Percentiles rank a stretch among this genome's conserved stretches.
Evolutionary conservation across 805 yeast species (phyloP).

Genomic region (Grigorovia humatica): DNA sequence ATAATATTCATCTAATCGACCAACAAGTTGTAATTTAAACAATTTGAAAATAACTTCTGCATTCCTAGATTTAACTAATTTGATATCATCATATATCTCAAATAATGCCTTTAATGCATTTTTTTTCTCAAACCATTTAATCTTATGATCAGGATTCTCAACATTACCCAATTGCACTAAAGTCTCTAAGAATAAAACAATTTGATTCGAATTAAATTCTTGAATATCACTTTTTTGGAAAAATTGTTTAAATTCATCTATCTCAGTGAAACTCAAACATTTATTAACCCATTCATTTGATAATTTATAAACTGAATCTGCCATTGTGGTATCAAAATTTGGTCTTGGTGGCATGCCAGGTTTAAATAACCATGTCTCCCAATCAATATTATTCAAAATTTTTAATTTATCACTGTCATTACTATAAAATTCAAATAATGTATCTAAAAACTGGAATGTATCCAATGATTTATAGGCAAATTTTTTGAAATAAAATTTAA

Average conservation of each 20-base stretch:
- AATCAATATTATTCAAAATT: constrained; percentile 60
- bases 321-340: constrained; percentile 65
- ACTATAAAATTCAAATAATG: constrained; percentile 56
- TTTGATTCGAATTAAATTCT: constrained; percentile 61
- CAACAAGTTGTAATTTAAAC: constrained; percentile 55
- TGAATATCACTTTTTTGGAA: constrained; percentile 44
- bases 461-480: constrained; percentile 67
- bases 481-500: constrained; percentile 63
- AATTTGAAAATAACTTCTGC: constrained; percentile 77
- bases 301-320: constrained; percentile 56
- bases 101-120: constrained; percentile 31
- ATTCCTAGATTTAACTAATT: constrained; percentile 47
- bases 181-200: constrained; percentile 68
- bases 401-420: constrained; percentile 32
- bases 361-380: constrained; percentile 73
- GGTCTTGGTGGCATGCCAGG: constrained; percentile 91
- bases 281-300: constrained; percentile 54
- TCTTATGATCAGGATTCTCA: neutral
- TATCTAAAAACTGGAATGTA: constrained; percentile 69
- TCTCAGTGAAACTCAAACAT: constrained; percentile 15
- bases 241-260: constrained; percentile 15
- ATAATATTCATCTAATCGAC: constrained; percentile 38
- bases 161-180: constrained; percentile 36
- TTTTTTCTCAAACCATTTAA: constrained; percentile 29
- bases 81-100: constrained; percentile 28